phyloP scores from a whole-genome alignment of 2,329 filamentous ascomycete genomes.

The Paracamarosporium sp. region DNA sequence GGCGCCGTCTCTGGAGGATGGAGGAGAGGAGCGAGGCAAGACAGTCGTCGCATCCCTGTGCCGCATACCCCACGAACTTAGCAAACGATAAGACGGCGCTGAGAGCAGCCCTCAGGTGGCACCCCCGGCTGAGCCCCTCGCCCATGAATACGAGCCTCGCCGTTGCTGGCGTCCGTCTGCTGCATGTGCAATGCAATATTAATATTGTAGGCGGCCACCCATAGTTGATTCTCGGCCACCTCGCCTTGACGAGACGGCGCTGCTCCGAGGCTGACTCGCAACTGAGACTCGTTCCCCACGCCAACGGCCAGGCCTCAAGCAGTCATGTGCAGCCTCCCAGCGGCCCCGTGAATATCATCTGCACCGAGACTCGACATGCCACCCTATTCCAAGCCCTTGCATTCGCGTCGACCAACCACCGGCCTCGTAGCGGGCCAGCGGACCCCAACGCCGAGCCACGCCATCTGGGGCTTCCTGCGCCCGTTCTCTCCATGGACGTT shows the following conservation, averaged over 20 bases:
- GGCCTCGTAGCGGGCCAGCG: too few relatives aligned
- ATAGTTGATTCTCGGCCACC: too few relatives aligned
- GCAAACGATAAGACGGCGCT: constrained; percentile 9
- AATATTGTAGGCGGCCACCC: too few relatives aligned
- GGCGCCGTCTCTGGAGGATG: neutral
- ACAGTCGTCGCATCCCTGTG: neutral
- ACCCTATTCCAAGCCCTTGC: too few relatives aligned
- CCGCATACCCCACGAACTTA: constrained; percentile 11
- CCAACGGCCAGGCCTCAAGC: neutral
- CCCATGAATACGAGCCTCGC: neutral
- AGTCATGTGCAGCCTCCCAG: too few relatives aligned
- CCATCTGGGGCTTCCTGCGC: too few relatives aligned
- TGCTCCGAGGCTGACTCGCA: constrained; percentile 1
- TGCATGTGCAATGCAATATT: neutral
- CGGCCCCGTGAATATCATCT: too few relatives aligned
- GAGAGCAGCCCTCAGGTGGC: neutral
- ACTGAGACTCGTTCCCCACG: neutral
- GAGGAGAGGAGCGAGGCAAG: neutral
- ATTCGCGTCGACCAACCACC: too few relatives aligned
- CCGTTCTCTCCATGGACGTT: too few relatives aligned
- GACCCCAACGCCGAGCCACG: too few relatives aligned
- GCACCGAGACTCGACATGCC: too few relatives aligned
- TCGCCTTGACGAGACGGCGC: neutral
- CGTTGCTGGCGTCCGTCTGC: too few relatives aligned
- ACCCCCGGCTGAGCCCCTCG: neutral